Base-by-base conservation (phyloP, 371 early-diverging fungal species). In the Syncephalastrum monosporum region DNA sequence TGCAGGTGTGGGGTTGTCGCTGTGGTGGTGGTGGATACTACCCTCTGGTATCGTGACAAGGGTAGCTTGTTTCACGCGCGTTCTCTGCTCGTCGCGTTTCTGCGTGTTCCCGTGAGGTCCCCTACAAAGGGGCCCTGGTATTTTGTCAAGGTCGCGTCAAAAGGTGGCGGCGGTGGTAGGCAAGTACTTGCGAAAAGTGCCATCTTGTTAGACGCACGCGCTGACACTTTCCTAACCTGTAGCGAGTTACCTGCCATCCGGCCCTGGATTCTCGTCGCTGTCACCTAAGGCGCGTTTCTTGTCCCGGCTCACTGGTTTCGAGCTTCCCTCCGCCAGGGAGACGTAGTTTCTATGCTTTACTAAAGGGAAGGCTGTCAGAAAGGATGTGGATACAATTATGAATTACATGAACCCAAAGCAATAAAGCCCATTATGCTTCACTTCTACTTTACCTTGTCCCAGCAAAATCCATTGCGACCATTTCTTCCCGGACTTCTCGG, bases 181-280 rank as follows among this genome's bases (percentile, higher is more conserved):
- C 47, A 61, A 60, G 60, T 64, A 42, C 54, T 54, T 23, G 24
- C 17, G 3, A 33, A 12, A 33, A 44, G 15, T 50, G 29, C 29
- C 42, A 17, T 29, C 12, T 47, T 49, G 19, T 33, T 38, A 17
- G 12, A 42, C 17, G 2, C 21, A 21, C 42, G 23, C 24, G 16
- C 27, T 10, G 43, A 16, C 17, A n/a, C 43, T 50, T 49, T 16
- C 45, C 41, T 23, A 51, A 7, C 52, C 23, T 38, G 13, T 54
- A 65, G 66, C 66, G 66, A 65, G 66, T 65, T 65, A 65, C 66
- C 66, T 65, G 66, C 66, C 66, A 65, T 60, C 60, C 54, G 47
- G 53, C 53, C 19, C 33, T 19, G 53, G 33, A n/a, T 50, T 50
- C 46, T 51, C 46, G 33, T 14, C 42, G 25, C 8, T 21, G 16